Evolutionary conservation across 345 rosid genomes (phyloP).

Genomic region (Gossypium anomalum): DNA sequence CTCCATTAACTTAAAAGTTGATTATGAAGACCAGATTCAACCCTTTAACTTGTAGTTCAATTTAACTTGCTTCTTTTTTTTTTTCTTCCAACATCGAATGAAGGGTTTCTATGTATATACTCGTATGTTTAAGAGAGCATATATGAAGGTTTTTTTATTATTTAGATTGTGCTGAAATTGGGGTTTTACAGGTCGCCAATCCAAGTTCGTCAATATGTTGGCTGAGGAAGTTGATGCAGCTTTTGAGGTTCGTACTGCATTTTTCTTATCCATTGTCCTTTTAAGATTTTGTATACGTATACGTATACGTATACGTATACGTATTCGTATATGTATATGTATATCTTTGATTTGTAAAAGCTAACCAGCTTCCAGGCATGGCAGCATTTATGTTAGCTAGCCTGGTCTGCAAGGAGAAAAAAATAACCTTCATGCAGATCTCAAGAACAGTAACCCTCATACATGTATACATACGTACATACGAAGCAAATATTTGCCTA

Average conservation of each 20-base stretch:
- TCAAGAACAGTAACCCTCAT: too few species aligned
- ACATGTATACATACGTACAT: neutral
- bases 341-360: neutral
- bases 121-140: neutral
- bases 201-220: conserved; percentile 23
- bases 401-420: too few species aligned
- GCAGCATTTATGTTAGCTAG: neutral
- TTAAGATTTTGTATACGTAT: neutral
- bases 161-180: neutral
- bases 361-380: neutral
- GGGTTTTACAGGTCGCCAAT: conserved; percentile 39
- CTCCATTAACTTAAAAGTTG: neutral
- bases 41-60: neutral
- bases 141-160: conserved; percentile 22
- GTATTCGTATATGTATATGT: neutral
- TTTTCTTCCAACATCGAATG: neutral
- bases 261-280: neutral
- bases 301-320: too few species aligned
- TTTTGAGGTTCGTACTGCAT: conserved; percentile 31
- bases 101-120: neutral
- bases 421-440: too few species aligned
- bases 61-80: neutral
- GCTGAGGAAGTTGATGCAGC: conserved; percentile 22
- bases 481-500: neutral
- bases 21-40: neutral